These are phyloP conservation scores for Heritiera littoralis DNA, from an alignment of 345 rosid species.

Conservation along the genomic window DNA sequence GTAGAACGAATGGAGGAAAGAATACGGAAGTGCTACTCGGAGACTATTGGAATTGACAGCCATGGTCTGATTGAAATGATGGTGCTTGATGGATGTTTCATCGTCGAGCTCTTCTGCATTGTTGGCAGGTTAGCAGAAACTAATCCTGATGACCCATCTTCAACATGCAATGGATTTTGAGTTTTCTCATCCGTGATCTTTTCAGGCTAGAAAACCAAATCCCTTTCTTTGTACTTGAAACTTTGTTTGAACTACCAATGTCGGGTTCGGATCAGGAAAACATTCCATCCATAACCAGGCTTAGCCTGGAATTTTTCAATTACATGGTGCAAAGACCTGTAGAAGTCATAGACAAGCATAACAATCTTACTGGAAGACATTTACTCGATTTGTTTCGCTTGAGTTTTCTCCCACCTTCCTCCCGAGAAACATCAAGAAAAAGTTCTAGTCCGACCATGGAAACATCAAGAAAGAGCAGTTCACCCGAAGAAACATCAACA, in stretches of 20 bases:
- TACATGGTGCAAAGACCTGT: conserved; percentile 33
- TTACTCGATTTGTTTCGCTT: conserved; percentile 52
- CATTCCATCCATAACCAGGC: conserved; percentile 30
- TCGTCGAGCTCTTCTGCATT: conserved; percentile 49
- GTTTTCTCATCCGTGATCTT: conserved; percentile 42
- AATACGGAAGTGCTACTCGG: conserved; percentile 42
- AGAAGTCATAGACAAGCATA: conserved; percentile 27
- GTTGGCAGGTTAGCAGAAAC: conserved; percentile 35
- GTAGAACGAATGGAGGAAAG: conserved; percentile 16
- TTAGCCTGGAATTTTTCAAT: conserved; percentile 46
- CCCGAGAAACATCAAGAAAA: background rate
- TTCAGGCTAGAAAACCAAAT: conserved; percentile 60
- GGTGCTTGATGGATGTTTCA: conserved; percentile 63
- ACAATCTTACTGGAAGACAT: conserved; percentile 34
- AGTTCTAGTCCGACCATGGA: background rate
- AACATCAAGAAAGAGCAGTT: background rate
- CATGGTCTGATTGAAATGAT: conserved; percentile 41
- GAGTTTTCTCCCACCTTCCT: conserved; percentile 41
- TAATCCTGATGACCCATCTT: conserved; percentile 47
- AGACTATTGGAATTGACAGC: conserved; percentile 3
- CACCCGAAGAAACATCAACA: background rate
- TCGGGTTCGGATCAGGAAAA: conserved; percentile 1
- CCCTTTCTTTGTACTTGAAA: conserved; percentile 47
- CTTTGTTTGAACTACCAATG: conserved; percentile 30
- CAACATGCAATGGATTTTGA: conserved; percentile 48